phyloP scores from a whole-genome alignment of 257 asterid species.

The Lavandula angustifolia region DNA sequence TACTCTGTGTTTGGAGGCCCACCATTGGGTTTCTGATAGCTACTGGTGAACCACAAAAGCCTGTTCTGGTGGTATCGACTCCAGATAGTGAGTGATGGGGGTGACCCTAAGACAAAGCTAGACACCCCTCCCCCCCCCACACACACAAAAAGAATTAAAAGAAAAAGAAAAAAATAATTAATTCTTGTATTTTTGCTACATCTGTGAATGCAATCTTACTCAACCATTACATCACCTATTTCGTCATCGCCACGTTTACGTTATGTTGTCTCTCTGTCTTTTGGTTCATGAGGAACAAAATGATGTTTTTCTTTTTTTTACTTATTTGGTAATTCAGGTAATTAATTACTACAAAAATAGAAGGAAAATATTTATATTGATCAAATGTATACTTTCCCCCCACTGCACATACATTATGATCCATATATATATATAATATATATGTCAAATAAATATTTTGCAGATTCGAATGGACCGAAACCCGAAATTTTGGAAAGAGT shows the following conservation, averaged over 20 bases:
- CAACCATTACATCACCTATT: conserved; percentile 69
- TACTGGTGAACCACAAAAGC: conserved; percentile 61
- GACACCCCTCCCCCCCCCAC: conserved; percentile 24
- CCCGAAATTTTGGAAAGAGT: too few relatives aligned
- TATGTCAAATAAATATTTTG: too few relatives aligned
- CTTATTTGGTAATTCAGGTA: too few relatives aligned
- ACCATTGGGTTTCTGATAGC: conserved; percentile 70
- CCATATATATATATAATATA: too few relatives aligned
- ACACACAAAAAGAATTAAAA: not conserved
- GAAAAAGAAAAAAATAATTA: not conserved
- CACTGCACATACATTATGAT: too few relatives aligned
- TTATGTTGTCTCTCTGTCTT: conserved; percentile 18
- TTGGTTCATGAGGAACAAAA: conserved; percentile 4
- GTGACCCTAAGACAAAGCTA: conserved; percentile 58
- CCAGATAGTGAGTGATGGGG: conserved; percentile 57
- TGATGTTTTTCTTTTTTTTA: not conserved
- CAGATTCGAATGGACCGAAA: too few relatives aligned
- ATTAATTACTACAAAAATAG: too few relatives aligned
- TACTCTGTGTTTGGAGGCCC: conserved; percentile 54
- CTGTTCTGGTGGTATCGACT: conserved; percentile 50
- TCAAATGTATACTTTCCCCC: too few relatives aligned
- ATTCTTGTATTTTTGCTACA: conserved; percentile 36
- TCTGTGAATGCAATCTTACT: conserved; percentile 72
- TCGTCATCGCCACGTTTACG: conserved; percentile 68
- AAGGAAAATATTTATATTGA: too few relatives aligned